These are phyloP conservation scores for Colletotrichum euphorbiae DNA, from an alignment of 2,329 filamentous ascomycete species.

Conservation along the genomic window DNA sequence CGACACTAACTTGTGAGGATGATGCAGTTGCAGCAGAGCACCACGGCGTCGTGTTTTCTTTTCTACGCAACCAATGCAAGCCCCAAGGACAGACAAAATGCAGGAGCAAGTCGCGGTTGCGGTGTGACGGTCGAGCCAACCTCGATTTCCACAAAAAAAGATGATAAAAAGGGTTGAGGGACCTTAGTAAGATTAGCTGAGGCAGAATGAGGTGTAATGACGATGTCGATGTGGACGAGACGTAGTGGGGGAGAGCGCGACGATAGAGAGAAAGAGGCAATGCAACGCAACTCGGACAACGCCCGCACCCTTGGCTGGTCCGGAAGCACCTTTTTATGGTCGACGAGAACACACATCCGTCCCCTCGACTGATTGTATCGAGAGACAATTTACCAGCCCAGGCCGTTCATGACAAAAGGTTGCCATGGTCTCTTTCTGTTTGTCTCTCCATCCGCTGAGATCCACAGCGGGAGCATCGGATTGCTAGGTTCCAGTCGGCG, in stretches of 20 bases:
- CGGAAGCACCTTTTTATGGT: slow-evolving; percentile 23
- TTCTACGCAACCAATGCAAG: slow-evolving; percentile 25
- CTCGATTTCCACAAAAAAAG: not conserved
- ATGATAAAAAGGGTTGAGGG: not conserved
- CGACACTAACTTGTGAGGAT: not conserved
- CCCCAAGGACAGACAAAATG: slow-evolving; percentile 7
- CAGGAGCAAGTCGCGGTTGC: slow-evolving; percentile 11
- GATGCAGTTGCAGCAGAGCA: not conserved
- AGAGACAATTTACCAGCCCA: not conserved
- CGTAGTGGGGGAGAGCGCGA: too few relatives aligned
- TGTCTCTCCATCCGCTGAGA: slow-evolving; percentile 16
- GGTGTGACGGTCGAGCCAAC: slow-evolving; percentile 18
- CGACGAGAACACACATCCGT: slow-evolving; percentile 20
- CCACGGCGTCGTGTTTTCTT: not conserved
- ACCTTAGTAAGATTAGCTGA: slow-evolving; percentile 3
- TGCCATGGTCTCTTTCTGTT: slow-evolving; percentile 20
- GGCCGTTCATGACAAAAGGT: not conserved
- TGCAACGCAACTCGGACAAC: slow-evolving; percentile 13
- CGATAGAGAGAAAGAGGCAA: not conserved
- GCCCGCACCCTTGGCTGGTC: not conserved
- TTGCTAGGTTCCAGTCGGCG: slow-evolving; percentile 3
- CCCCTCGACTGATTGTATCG: slow-evolving; percentile 22
- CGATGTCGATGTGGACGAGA: slow-evolving; percentile 1
- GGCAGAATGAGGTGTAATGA: slow-evolving; percentile 22
- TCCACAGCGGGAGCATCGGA: slow-evolving; percentile 33